A percentile compares a stretch with the other conserved stretches of the same genome.
Evolutionary conservation across 2,329 filamentous ascomycete species (phyloP).

Genomic region (Pseudogymnoascus sp.): DNA sequence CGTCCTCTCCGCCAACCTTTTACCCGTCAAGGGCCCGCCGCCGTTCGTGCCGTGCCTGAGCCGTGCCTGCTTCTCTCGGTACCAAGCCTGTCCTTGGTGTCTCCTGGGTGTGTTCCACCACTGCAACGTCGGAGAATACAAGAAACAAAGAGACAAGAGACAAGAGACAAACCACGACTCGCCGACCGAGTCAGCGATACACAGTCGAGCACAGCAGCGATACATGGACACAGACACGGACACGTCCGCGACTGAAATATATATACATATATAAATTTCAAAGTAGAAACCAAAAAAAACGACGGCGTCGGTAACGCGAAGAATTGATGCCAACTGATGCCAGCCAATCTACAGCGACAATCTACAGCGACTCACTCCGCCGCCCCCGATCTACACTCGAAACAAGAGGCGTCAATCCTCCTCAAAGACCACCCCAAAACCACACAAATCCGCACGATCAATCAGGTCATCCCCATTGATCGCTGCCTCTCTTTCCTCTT

Average conservation of each 20-base stretch:
- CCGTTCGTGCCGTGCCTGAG: slow-evolving; percentile 2
- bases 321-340: neutral
- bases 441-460: neutral
- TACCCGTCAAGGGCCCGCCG: neutral
- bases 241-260: neutral
- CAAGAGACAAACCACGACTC: too few relatives aligned
- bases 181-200: neutral
- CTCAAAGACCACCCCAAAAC: neutral
- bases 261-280: neutral
- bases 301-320: neutral
- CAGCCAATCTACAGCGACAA: neutral
- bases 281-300: neutral
- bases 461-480: neutral
- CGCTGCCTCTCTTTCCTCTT: neutral
- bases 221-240: neutral
- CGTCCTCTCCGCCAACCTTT: neutral
- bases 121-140: neutral
- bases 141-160: too few relatives aligned
- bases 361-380: neutral
- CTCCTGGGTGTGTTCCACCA: neutral
- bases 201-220: neutral
- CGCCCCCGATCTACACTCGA: neutral
- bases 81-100: neutral
- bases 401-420: neutral
- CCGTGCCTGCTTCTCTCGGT: neutral